phyloP scores from a whole-genome alignment of 306 rosid genomes.

The Betula pendula region DNA sequence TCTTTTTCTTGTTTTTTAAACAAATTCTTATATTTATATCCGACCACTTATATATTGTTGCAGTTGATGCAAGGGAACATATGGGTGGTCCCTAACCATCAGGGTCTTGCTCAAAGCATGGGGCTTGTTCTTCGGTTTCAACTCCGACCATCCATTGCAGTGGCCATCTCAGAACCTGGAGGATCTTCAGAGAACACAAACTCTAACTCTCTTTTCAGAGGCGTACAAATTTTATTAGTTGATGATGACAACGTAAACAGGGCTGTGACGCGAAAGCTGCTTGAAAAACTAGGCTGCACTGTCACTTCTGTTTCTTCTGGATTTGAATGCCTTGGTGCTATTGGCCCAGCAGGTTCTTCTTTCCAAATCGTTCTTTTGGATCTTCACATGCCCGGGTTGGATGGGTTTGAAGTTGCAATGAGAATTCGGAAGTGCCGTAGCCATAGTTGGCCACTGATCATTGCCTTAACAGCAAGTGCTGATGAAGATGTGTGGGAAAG shows the following conservation, averaged over 20 bases:
- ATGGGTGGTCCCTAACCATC: slow-evolving; percentile 66
- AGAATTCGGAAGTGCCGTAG: slow-evolving; percentile 77
- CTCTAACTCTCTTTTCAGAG: slow-evolving; percentile 72
- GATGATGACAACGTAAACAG: slow-evolving; percentile 92
- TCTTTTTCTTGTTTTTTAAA: slow-evolving; percentile 4
- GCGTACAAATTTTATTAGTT: slow-evolving; percentile 73
- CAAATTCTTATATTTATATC: slow-evolving; percentile 13
- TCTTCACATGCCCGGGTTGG: slow-evolving; percentile 83
- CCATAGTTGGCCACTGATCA: slow-evolving; percentile 77
- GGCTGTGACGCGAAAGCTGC: slow-evolving; percentile 78
- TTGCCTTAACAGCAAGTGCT: slow-evolving; percentile 64
- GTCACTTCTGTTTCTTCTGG: slow-evolving; percentile 83
- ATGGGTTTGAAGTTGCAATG: slow-evolving; percentile 78
- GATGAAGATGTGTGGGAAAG: slow-evolving; percentile 86
- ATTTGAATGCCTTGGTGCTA: slow-evolving; percentile 72
- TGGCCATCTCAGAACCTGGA: slow-evolving; percentile 81
- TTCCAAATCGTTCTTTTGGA: slow-evolving; percentile 74
- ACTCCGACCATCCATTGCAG: slow-evolving; percentile 62
- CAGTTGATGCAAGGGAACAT: slow-evolving; percentile 99
- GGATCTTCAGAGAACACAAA: slow-evolving; percentile 56
- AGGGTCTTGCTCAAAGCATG: slow-evolving; percentile 87
- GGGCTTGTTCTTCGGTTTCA: slow-evolving; percentile 86
- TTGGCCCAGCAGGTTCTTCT: slow-evolving; percentile 65
- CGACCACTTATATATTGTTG: slow-evolving; percentile 25
- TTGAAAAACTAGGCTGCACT: slow-evolving; percentile 82